phyloP scores from a whole-genome alignment of 2,329 filamentous ascomycete genomes.

The Fusarium incarnatum region DNA sequence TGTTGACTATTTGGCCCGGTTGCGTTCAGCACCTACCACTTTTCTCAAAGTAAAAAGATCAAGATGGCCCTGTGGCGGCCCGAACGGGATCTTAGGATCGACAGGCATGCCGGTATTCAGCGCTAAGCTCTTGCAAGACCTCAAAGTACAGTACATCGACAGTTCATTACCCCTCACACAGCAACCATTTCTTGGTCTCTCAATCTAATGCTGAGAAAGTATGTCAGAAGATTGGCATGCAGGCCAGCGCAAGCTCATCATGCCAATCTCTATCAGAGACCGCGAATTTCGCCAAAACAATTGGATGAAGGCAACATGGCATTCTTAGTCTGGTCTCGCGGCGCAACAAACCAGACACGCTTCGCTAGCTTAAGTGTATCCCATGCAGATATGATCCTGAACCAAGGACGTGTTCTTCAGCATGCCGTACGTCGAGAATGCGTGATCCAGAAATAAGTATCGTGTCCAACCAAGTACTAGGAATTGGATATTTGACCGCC shows the following conservation, averaged over 20 bases:
- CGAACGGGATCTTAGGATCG: slow-evolving; percentile 46
- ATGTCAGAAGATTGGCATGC: neutral
- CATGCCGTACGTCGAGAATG: neutral
- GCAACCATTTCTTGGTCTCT: neutral
- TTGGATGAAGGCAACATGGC: neutral
- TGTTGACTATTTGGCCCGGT: neutral
- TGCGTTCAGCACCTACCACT: neutral
- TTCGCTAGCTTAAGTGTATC: neutral
- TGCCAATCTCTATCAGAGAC: neutral
- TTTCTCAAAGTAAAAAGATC: slow-evolving; percentile 2
- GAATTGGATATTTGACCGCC: neutral
- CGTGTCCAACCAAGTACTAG: neutral
- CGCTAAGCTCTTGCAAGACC: slow-evolving; percentile 33
- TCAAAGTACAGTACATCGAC: slow-evolving; percentile 1
- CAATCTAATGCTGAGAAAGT: neutral
- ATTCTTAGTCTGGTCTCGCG: neutral
- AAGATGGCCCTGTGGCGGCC: slow-evolving; percentile 39
- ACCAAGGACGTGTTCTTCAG: slow-evolving; percentile 6
- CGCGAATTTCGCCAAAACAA: neutral
- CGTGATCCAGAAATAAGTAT: neutral
- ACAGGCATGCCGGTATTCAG: slow-evolving; percentile 37
- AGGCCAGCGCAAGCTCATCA: neutral
- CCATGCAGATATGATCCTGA: slow-evolving; percentile 3
- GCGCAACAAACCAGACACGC: slow-evolving; percentile 6
- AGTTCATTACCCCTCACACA: neutral